A percentile compares a stretch with the other conserved stretches of the same genome.
These are phyloP conservation scores for Cyberlindnera samutprakarnensis DNA, from an alignment of 805 yeast species.

Conservation along the genomic window DNA sequence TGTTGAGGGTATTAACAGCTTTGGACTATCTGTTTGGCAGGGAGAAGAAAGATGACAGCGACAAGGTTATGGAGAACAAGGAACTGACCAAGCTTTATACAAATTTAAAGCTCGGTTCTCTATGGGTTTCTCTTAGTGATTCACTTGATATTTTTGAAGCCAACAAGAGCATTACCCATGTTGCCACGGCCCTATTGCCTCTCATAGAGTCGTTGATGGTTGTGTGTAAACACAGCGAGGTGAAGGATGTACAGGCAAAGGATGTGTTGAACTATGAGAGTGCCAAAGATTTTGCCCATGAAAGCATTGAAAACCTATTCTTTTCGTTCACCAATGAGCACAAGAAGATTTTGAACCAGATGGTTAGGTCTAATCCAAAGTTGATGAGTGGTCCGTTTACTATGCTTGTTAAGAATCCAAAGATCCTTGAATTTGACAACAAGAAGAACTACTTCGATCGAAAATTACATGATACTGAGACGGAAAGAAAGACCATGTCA, in stretches of 20 bases:
- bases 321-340: constrained; percentile 86
- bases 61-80: constrained; percentile 17
- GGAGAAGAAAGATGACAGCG: constrained; percentile 19
- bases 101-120: constrained; percentile 58
- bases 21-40: constrained; percentile 66
- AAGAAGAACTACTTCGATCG: constrained; percentile 81
- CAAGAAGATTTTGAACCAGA: constrained; percentile 77
- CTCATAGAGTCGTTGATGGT: constrained; percentile 90
- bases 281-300: constrained; percentile 58
- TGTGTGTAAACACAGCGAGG: constrained; percentile 82
- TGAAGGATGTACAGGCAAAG: constrained; percentile 46
- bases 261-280: constrained; percentile 56
- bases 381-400: constrained; percentile 95
- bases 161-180: constrained; percentile 44
- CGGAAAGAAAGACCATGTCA: constrained; percentile 39
- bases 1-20: constrained; percentile 81
- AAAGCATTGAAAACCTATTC: constrained; percentile 72
- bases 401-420: constrained; percentile 79
- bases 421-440: constrained; percentile 89
- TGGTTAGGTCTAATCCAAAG: constrained; percentile 87
- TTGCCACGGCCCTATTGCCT: constrained; percentile 79
- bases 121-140: constrained; percentile 83
- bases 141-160: constrained; percentile 59
- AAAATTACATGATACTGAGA: constrained; percentile 47
- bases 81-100: constrained; percentile 56